phyloP scores from a whole-genome alignment of 345 rosid genomes.

The Lepidium aucheri region DNA sequence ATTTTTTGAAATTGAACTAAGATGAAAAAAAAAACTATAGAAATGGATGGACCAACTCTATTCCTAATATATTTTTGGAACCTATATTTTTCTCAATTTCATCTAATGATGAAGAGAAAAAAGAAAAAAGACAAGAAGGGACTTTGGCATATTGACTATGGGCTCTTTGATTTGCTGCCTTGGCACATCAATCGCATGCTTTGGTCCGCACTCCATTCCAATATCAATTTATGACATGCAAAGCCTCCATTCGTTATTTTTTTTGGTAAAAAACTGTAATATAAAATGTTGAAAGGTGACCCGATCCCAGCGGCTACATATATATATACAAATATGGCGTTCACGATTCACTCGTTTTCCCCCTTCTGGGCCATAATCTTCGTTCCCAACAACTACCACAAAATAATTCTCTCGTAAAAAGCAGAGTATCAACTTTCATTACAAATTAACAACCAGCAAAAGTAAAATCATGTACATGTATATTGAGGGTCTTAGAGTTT shows the following conservation, averaged over 20 bases:
- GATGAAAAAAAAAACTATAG: too few relatives aligned
- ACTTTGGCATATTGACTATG: background rate
- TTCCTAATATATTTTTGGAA: too few relatives aligned
- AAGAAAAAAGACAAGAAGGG: too few relatives aligned
- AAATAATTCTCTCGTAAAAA: background rate
- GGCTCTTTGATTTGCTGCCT: too few relatives aligned
- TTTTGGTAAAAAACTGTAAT: background rate
- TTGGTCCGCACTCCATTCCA: background rate
- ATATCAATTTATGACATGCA: background rate
- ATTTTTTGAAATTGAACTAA: too few relatives aligned
- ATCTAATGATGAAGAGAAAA: too few relatives aligned
- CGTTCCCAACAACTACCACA: constrained; percentile 6
- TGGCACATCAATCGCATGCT: background rate
- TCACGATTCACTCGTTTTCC: constrained; percentile 21
- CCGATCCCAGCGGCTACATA: background rate
- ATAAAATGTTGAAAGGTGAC: constrained; percentile 4
- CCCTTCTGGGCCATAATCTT: background rate
- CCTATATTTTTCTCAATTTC: too few relatives aligned
- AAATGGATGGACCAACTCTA: too few relatives aligned
- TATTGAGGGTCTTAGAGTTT: background rate
- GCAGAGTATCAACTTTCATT: background rate
- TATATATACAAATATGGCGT: constrained; percentile 8
- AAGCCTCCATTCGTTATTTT: background rate
- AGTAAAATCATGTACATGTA: constrained; percentile 4
- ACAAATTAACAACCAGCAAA: background rate